Conservation (phyloP, 169 alveolate genomes). For the Plasmodium vivax region DNA sequence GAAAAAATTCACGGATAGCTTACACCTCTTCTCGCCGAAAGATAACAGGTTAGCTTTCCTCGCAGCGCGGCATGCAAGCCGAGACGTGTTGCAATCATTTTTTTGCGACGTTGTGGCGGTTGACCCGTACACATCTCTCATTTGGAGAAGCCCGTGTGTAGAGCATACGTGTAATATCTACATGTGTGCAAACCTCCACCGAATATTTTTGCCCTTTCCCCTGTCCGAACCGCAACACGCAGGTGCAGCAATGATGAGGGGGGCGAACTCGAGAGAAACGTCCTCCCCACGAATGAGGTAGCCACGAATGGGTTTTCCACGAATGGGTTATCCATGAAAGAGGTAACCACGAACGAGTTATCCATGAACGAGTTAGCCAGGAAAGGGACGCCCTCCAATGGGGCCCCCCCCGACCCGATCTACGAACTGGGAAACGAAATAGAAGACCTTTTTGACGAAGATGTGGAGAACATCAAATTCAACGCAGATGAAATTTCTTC, state of each 20-base stretch:
- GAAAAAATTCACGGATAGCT: slow-evolving; percentile 60
- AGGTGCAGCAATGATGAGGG: slow-evolving; percentile 11
- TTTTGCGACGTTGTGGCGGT: neutral
- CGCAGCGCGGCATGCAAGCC: neutral
- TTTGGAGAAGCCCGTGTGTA: neutral
- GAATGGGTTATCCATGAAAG: neutral
- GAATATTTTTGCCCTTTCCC: neutral
- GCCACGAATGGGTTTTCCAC: neutral
- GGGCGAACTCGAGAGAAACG: neutral
- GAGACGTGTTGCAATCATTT: neutral
- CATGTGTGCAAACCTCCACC: neutral
- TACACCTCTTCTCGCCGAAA: slow-evolving; percentile 51
- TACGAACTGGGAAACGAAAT: slow-evolving; percentile 49
- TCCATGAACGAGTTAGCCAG: neutral
- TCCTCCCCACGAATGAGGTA: neutral
- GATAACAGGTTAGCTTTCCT: slow-evolving; percentile 16
- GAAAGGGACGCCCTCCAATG: neutral
- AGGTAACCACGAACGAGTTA: neutral
- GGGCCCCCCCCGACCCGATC: neutral
- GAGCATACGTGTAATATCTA: neutral
- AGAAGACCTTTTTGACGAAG: slow-evolving; percentile 59
- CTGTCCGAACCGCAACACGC: neutral
- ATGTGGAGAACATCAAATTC: slow-evolving; percentile 64
- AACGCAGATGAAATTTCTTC: slow-evolving; percentile 43
- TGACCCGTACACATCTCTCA: neutral